Base-by-base conservation (phyloP, 495 filamentous ascomycete genomes). In the Hypoxylon lienhwacheense region DNA sequence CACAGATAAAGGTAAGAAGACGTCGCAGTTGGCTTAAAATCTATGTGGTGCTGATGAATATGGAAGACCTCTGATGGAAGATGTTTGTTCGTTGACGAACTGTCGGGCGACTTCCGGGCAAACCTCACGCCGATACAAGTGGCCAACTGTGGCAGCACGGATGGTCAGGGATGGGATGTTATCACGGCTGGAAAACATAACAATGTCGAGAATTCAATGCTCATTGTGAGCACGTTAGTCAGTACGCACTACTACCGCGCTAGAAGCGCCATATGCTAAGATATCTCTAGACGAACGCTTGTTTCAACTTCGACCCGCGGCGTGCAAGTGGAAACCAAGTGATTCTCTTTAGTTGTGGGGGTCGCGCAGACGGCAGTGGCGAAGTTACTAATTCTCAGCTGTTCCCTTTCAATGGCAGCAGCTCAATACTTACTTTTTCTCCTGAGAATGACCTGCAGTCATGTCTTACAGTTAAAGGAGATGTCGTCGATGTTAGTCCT, bases 51-150 rank as follows among this genome's bases (percentile, higher is more conserved):
- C 22, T 45, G 32, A 59, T 47, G 34, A 53, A 33, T 32, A 19
- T 25, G 6, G 15, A 29, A 79, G 76, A 80, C 77, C 17, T 74
- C 77, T 1, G 71, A 74, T 44, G 77, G 76, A 6, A 66, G 70
- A 54, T 82, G 79, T 43, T 72, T 82, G 15, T 78, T 75, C 44
- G 72, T 82, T 17, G 70, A 81, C 51, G 69, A 78, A 47, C 65
- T 79, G 2, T 80, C 77, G 4, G 79, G 79, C 4, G 79, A 82
- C 57, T 82, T 82, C 52, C 72, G 79, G 16, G 75, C 74, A 36
- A 82, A 82, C 53, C 62, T 82, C 46, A 81, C 70, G n/a, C 77
- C 77, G 1, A 64, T 82, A 32, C 73, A 78, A 47, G 66, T 79
- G 12, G 73, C 67, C 15, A 66, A 69, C 12, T 82, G 78, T 56